These are phyloP conservation scores for Athelia psychrophila DNA, from an alignment of 1,284 basidiomycete genomes.

Conservation along the genomic window DNA sequence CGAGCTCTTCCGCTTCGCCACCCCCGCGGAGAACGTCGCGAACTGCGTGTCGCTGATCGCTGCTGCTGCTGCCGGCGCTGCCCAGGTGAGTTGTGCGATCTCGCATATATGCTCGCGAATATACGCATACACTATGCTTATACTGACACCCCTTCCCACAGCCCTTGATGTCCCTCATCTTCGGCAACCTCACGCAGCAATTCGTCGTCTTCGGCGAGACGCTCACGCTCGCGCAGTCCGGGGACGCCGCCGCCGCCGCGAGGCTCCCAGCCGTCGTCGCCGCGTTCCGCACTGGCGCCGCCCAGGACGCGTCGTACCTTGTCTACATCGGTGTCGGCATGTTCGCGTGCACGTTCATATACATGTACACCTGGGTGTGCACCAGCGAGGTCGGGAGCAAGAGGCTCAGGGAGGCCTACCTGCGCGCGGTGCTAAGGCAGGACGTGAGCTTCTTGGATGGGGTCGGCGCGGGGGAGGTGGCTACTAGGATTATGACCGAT, in stretches of 20 bases:
- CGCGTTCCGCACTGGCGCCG: slow-evolving; percentile 50
- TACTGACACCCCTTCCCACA: slow-evolving; percentile 23
- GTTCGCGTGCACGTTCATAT: slow-evolving; percentile 68
- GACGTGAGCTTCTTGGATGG: slow-evolving; percentile 92
- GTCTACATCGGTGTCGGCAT: slow-evolving; percentile 73
- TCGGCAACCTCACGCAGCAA: slow-evolving; percentile 74
- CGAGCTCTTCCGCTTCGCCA: neutral
- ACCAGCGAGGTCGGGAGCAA: slow-evolving; percentile 90
- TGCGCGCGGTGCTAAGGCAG: slow-evolving; percentile 76
- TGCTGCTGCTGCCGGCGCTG: slow-evolving; percentile 45
- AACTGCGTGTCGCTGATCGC: slow-evolving; percentile 67
- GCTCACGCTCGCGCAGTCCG: slow-evolving; percentile 20
- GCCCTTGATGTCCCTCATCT: slow-evolving; percentile 83
- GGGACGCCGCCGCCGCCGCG: slow-evolving; percentile 22
- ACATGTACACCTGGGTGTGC: slow-evolving; percentile 88
- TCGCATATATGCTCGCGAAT: too few relatives aligned
- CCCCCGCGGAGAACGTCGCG: slow-evolving; percentile 50
- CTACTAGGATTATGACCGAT: slow-evolving; percentile 93
- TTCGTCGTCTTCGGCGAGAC: slow-evolving; percentile 65
- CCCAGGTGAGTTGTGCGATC: neutral
- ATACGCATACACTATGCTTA: neutral
- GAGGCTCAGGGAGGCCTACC: slow-evolving; percentile 78
- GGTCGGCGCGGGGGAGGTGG: slow-evolving; percentile 92
- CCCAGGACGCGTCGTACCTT: slow-evolving; percentile 61
- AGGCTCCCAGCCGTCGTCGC: slow-evolving; percentile 39